Evolutionary conservation across 2,329 filamentous ascomycete genomes (phyloP).

Genomic region (Epichloe festucae): DNA sequence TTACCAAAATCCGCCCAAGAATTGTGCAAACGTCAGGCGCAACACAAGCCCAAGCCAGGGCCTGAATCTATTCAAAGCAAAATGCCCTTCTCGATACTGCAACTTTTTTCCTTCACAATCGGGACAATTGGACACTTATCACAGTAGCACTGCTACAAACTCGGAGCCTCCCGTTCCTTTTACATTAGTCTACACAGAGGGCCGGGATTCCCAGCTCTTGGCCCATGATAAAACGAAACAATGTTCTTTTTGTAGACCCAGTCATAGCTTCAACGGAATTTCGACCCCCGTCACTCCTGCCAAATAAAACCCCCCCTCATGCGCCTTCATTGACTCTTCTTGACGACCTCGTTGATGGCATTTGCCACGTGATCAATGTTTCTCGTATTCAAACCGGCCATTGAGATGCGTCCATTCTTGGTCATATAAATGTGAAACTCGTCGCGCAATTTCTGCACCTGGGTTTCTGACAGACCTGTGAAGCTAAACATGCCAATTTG

Average conservation of each 20-base stretch:
- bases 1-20: no score
- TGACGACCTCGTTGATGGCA: slow-evolving; percentile 74
- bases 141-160: no score
- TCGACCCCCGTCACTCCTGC: neutral
- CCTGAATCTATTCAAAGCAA: no score
- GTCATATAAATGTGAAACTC: slow-evolving; percentile 80
- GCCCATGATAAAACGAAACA: slow-evolving; percentile 1
- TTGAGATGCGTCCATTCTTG: slow-evolving; percentile 95
- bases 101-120: no score
- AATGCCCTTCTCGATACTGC: no score
- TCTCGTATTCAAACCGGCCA: slow-evolving; percentile 89
- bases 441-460: slow-evolving; percentile 57
- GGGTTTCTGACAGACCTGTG: slow-evolving; percentile 62
- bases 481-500: slow-evolving; percentile 99
- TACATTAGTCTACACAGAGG: slow-evolving; percentile 2
- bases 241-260: neutral
- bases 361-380: slow-evolving; percentile 91
- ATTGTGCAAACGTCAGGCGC: no score
- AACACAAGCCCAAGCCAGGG: no score
- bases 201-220: slow-evolving; percentile 5
- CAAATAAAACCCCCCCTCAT: neutral
- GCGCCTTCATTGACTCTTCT: slow-evolving; percentile 13
- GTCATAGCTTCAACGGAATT: neutral
- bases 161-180: no score
- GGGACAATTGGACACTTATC: no score